Percentiles rank a stretch among this genome's conserved stretches.
Conservation (phyloP, 805 yeast species). For the Wickerhamiella vanderwaltii region DNA sequence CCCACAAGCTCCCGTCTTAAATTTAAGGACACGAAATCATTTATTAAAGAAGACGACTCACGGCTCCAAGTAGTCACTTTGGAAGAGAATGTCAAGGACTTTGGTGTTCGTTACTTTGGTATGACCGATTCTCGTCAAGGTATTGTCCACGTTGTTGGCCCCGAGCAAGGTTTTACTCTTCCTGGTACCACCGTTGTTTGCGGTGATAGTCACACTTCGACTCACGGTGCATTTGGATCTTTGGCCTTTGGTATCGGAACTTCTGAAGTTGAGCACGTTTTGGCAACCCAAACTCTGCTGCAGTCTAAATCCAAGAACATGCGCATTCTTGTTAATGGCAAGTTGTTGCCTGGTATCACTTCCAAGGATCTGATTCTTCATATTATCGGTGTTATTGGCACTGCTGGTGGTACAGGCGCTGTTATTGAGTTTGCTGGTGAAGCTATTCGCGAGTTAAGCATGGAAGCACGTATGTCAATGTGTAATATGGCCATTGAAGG, state of each 20-base stretch:
- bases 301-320: conserved; percentile 94
- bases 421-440: conserved; percentile 96
- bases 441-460: conserved; percentile 77
- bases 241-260: conserved; percentile 98
- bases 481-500: conserved; percentile 99
- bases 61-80: conserved; percentile 84
- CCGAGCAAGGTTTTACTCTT: conserved; percentile 96
- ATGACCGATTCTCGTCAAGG: conserved; percentile 94
- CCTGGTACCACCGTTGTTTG: conserved; percentile 99
- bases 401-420: conserved; percentile 98
- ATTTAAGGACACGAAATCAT: conserved; percentile 61
- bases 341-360: conserved; percentile 76
- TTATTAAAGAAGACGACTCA: conserved; percentile 84
- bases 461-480: conserved; percentile 99
- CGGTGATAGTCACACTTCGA: conserved; percentile 98
- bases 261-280: conserved; percentile 96
- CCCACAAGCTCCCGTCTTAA: conserved; percentile 82
- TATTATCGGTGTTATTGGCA: conserved; percentile 92
- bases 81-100: conserved; percentile 83
- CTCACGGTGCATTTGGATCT: conserved; percentile 98
- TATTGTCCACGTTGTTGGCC: conserved; percentile 96
- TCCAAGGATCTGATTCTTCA: conserved; percentile 92
- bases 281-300: conserved; percentile 89
- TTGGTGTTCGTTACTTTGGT: conserved; percentile 85
- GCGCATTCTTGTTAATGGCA: conserved; percentile 80